A percentile compares a stretch with the other conserved stretches of the same genome.
Evolutionary conservation across 768 basidiomycete species (phyloP).

Genomic region (Kwoniella heveanensis): DNA sequence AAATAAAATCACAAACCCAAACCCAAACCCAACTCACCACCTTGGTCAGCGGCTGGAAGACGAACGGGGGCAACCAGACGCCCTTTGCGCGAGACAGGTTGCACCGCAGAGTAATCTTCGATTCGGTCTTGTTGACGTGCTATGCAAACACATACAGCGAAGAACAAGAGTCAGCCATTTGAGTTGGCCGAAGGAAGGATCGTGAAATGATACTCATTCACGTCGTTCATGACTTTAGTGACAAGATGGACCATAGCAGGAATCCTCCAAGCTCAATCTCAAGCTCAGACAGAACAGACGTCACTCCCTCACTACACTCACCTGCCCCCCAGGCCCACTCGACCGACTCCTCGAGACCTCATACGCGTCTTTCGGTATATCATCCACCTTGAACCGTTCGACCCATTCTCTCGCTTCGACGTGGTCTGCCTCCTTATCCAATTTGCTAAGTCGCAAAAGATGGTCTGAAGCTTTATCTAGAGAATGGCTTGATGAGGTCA

Average conservation of each 20-base stretch:
- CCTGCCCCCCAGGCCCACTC: slow-evolving; percentile 54
- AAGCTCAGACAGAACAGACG: background rate
- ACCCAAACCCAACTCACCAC: slow-evolving; percentile 37
- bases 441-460: slow-evolving; percentile 3
- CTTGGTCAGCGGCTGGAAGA: slow-evolving; percentile 30
- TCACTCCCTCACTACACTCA: slow-evolving; percentile 20
- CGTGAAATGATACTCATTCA: no score
- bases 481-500: background rate
- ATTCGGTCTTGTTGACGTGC: slow-evolving; percentile 56
- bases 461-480: slow-evolving; percentile 12
- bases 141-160: slow-evolving; percentile 15
- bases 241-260: no score
- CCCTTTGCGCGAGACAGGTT: slow-evolving; percentile 18
- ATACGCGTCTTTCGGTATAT: slow-evolving; percentile 45
- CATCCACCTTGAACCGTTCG: slow-evolving; percentile 32
- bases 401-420: slow-evolving; percentile 34
- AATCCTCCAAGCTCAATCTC: background rate
- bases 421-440: slow-evolving; percentile 30
- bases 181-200: no score
- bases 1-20: no score
- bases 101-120: slow-evolving; percentile 49
- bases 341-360: slow-evolving; percentile 38
- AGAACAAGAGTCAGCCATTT: background rate
- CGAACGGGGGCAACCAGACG: slow-evolving; percentile 48
- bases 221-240: no score